Conservation (phyloP, 148 eudicot species). For the Linanthus parryae region DNA sequence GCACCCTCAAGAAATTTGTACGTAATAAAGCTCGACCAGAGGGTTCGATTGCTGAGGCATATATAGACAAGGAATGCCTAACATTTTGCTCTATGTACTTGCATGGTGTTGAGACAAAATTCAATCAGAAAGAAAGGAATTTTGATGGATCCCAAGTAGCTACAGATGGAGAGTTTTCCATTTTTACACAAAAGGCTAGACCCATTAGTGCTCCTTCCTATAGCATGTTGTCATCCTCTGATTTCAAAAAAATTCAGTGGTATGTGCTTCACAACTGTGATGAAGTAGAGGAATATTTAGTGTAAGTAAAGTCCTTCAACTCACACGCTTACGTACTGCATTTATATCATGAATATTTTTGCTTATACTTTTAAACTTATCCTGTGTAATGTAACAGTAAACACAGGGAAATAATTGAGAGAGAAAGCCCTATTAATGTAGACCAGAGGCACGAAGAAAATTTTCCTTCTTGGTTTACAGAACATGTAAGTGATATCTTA, state of each 20-base stretch:
- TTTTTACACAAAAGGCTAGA: neutral
- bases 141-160: neutral
- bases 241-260: neutral
- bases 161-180: neutral
- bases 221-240: neutral
- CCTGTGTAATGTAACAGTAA: neutral
- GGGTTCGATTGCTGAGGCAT: slow-evolving; percentile 10
- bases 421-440: neutral
- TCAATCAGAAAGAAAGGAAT: neutral
- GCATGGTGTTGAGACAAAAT: neutral
- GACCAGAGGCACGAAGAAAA: neutral
- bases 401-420: neutral
- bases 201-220: neutral
- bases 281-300: neutral
- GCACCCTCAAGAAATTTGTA: neutral
- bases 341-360: neutral
- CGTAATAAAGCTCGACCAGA: neutral
- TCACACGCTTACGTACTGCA: too few species aligned
- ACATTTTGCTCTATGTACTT: slow-evolving; percentile 9
- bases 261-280: neutral
- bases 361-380: neutral
- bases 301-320: too few species aligned
- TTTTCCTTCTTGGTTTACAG: neutral
- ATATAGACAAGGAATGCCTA: slow-evolving; percentile 8
- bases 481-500: neutral